Base-by-base conservation (phyloP, 2,329 filamentous ascomycete species). In the Periconia digitata region DNA sequence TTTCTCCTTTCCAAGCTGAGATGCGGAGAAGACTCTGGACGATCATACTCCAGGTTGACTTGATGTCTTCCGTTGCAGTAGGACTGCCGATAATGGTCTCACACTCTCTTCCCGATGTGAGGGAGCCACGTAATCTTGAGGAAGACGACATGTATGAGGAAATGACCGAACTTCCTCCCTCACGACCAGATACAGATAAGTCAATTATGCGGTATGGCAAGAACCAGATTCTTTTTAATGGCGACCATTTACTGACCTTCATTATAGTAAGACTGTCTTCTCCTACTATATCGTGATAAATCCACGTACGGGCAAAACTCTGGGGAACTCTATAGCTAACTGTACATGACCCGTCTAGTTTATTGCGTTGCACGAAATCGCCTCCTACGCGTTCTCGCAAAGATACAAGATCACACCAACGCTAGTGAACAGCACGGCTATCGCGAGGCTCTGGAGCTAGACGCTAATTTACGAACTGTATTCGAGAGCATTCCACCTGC, bases 1-100 rank as follows among this genome's bases (percentile, higher is more conserved):
- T 75, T 8, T 76, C 76, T 0, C 76, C 79, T 0, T 86, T 81
- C 51, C 75, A 83, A 51, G 76, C 77, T 2, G 81, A 86, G 63
- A 78, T 85, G 73, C 76, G 84, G 21, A 76, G 84, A 3, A 77
- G 84, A 7, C 62, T 85, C 0, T 87, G 83, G 79, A 78, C 80
- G 63, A 79, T 85, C 56, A 49, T 76, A 23, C 51, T 70, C 36
- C 66, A 70, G 10, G 44, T 74, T 6, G 74, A 76, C 49, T 51
- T 74, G 2, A 58, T 72, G 8, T 53, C 70, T 5, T 74, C 73
- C 0, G 59, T 64, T 4, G 67, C 74, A 42, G 52, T 72, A 16
- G 74, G 73, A 2, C 40, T 75, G 12, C 74, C 73, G 13, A 57
- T 69, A 13, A 67, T 72, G 56, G 68, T 71, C 34, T 63, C 69